Base-by-base conservation (phyloP, 2,329 filamentous ascomycete genomes). In the Gnomoniopsis sp. region DNA sequence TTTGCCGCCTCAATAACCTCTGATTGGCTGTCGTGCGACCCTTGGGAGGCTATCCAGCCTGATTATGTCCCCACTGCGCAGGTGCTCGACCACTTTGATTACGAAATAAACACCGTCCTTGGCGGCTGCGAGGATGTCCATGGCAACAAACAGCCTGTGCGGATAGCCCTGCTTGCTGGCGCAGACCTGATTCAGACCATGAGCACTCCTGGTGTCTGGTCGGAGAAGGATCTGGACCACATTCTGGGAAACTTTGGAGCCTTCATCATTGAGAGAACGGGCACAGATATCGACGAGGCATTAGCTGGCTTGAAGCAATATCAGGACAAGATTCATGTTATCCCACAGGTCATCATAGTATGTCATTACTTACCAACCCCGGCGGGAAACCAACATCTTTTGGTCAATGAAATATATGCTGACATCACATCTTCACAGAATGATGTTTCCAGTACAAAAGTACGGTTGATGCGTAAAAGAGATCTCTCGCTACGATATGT, bases 271-370 rank as follows among this genome's bases (percentile, higher is more conserved):
- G 90, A 97, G 79, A 86, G 93, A 61, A 88, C 87, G 44, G 93
- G 92, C 47, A 96, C 91, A 22, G 91, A 96, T 68, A 89, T 96
- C 52, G 90, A 96, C 63, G 90, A 96, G 69, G 92, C 93, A 2
- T 80, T 96, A 49, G 87, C 88, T n/a, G 88, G 85, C 48, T 78
- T 96, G 49, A 88, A 91, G 70, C 84, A 86, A 61, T 97, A 89
- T 84, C 88, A 91, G 68, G 85, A 92, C 66, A 95, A 96, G 66
- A 87, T 96, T 62, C 88, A 91, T 69, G 89, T 96, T 55, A 93
- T 96, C 63, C 89, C 90, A 58, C 91, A 96, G 73, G 83, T 96
- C 53, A 93, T 96, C 51, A 87, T 90, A 64, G 72, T 89, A 95
- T 66, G 88, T 95, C 41, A 41, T 4, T 6, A n/a, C 36, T 15